Conservation (phyloP, 208 protist species). For the Angomonas ambiguus region DNA sequence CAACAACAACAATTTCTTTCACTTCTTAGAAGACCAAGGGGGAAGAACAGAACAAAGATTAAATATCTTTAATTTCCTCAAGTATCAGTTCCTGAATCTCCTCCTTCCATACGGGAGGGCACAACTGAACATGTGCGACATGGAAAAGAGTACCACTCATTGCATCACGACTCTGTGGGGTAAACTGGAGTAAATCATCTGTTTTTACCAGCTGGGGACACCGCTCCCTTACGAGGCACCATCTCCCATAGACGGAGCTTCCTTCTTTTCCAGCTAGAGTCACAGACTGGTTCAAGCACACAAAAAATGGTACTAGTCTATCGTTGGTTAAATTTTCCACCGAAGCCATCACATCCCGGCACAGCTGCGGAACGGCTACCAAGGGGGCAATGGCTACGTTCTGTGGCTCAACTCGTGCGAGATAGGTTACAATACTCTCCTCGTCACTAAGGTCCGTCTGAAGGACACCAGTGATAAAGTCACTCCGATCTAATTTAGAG, state of each 20-base stretch:
- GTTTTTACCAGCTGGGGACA: neutral
- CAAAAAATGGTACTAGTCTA: constrained; percentile 37
- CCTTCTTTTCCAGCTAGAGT: constrained; percentile 1
- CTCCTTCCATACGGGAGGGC: constrained; percentile 42
- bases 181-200: neutral
- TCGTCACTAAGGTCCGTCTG: constrained; percentile 53
- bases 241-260: constrained; percentile 20
- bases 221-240: constrained; percentile 12
- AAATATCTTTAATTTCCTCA: neutral
- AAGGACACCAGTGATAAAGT: constrained; percentile 55
- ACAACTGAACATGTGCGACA: constrained; percentile 18
- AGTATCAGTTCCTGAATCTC: constrained; percentile 34
- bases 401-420: constrained; percentile 54
- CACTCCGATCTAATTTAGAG: constrained; percentile 40
- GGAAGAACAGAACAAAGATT: too few species aligned
- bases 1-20: too few species aligned
- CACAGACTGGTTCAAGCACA: constrained; percentile 15
- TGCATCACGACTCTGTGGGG: neutral
- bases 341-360: constrained; percentile 54
- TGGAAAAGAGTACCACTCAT: neutral
- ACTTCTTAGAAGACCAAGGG: too few species aligned
- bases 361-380: constrained; percentile 54
- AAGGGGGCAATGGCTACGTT: constrained; percentile 70
- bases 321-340: constrained; percentile 55
- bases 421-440: constrained; percentile 54